Evolutionary conservation across 306 rosid genomes (phyloP).

Genomic region (Biancaea sappan): DNA sequence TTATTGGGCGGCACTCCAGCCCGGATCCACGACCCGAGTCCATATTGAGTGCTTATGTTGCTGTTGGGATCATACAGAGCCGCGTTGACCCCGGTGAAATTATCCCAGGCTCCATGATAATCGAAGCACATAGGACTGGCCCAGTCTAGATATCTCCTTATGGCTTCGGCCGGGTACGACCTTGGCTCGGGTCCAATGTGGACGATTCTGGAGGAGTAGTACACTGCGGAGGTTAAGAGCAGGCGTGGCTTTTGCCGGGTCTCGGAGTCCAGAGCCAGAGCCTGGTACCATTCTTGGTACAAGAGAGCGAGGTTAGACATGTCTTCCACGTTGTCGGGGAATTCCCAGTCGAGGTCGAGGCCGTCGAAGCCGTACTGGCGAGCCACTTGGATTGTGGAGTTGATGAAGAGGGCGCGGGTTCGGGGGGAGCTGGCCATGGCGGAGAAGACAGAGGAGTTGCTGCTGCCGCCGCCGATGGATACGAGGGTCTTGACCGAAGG

Average conservation of each 20-base stretch:
- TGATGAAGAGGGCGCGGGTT: slow-evolving; percentile 54
- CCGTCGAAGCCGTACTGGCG: slow-evolving; percentile 69
- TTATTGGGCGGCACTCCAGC: slow-evolving; percentile 55
- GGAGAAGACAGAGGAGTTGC: slow-evolving; percentile 53
- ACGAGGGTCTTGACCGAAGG: slow-evolving; percentile 63
- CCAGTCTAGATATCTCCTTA: slow-evolving; percentile 59
- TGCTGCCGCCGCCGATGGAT: slow-evolving; percentile 74
- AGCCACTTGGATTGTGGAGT: slow-evolving; percentile 63
- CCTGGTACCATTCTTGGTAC: slow-evolving; percentile 55
- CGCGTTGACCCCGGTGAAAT: slow-evolving; percentile 55
- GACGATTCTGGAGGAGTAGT: slow-evolving; percentile 46
- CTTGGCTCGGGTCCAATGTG: slow-evolving; percentile 37
- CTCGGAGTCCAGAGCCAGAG: slow-evolving; percentile 44
- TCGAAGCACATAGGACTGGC: slow-evolving; percentile 80
- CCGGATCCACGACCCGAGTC: slow-evolving; percentile 67
- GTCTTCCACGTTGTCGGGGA: slow-evolving; percentile 47
- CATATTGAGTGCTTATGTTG: slow-evolving; percentile 52
- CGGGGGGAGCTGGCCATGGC: slow-evolving; percentile 42
- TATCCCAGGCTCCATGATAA: slow-evolving; percentile 69
- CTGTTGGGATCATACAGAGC: slow-evolving; percentile 53
- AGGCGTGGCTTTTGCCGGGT: slow-evolving; percentile 38
- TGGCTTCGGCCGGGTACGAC: slow-evolving; percentile 55
- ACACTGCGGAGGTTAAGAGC: slow-evolving; percentile 65
- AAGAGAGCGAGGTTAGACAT: slow-evolving; percentile 67
- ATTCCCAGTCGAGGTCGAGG: slow-evolving; percentile 88